Evolutionary conservation across 2,329 filamentous ascomycete genomes (phyloP), one percentile per base, ranked within the genome.

Genomic region (Rhynchosporium graminicola): DNA sequence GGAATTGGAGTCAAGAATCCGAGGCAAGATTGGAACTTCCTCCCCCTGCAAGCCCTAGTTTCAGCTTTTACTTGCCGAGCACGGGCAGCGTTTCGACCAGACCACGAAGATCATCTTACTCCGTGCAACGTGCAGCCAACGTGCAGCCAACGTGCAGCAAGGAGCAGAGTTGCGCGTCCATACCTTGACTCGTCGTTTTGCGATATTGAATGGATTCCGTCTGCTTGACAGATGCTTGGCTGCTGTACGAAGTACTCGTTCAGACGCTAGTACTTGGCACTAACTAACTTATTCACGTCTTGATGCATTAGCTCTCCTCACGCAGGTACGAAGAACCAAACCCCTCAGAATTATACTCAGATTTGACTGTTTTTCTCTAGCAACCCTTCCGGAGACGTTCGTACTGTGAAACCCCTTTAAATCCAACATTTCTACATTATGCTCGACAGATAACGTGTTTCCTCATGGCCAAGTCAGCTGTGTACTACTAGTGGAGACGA

Each of bases 51-150:
- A 42, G 42, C 52, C 51, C 57, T 51, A 56, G 59, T 61, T 61
- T 61, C 59, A 61, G 36, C 33, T 47, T 46, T 48, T 61, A 45
- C 33, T 28, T 55, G 42, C 50, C 43, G 46, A 56, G 59, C 59
- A 56, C 59, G 59, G 59, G 45, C 52, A 50, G 43, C 55, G 59
- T 61, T 61, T 61, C 59, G 59, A 61, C 59, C 52, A 57, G 15
- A 54, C 15, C 33, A 51, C 46, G 40, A 52, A 52, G 50, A 52
- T 52, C 50, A 20, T 52, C 20, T 52, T 52, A 40, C 36, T 40
- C 36, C 7, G 36, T 40, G 2, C 12, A 40, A 8, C 28, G 6
- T 52, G 20, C 20, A 20, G 20, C 20, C 20, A 40, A 8, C 28
- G 6, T 52, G 20, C 20, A 20, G 20, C 20, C 20, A 20, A 20